Conservation (phyloP, 1,139 yeast species). For the Pichia sorboxylosa region DNA sequence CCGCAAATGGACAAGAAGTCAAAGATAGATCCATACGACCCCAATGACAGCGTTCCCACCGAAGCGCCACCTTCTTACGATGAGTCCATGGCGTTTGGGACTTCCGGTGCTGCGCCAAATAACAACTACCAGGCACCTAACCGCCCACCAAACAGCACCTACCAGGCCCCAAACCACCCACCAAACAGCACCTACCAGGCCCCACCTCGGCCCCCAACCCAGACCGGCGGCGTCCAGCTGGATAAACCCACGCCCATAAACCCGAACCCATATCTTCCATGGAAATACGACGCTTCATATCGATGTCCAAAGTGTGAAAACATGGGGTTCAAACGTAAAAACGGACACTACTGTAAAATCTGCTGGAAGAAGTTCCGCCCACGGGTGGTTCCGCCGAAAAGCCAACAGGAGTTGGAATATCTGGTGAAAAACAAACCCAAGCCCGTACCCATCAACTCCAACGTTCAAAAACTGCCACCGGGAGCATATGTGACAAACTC, state of each 20-base stretch:
- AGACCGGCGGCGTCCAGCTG: slow-evolving; percentile 9
- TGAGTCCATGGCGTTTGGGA: slow-evolving; percentile 17
- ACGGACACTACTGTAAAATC: slow-evolving; percentile 54
- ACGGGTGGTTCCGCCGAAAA: slow-evolving; percentile 18
- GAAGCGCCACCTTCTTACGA: slow-evolving; percentile 28
- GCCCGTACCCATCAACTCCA: slow-evolving; percentile 15
- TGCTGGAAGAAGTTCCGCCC: slow-evolving; percentile 64
- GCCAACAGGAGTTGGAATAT: slow-evolving; percentile 12
- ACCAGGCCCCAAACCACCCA: slow-evolving; percentile 1
- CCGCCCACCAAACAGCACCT: neutral
- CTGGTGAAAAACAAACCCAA: slow-evolving; percentile 8
- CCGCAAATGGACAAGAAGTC: too few relatives aligned
- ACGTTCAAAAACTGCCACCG: slow-evolving; percentile 15
- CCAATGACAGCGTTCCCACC: slow-evolving; percentile 14
- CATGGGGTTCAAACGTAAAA: slow-evolving; percentile 58
- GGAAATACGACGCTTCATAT: slow-evolving; percentile 51
- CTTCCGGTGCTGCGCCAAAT: slow-evolving; percentile 6
- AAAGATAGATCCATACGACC: slow-evolving; percentile 11
- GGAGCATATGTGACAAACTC: slow-evolving; percentile 9
- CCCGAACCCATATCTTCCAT: slow-evolving; percentile 39
- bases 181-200: slow-evolving; percentile 5
- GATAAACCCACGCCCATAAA: slow-evolving; percentile 10
- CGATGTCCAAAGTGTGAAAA: slow-evolving; percentile 63
- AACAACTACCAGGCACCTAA: neutral
- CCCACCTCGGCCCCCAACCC: slow-evolving; percentile 2